Evolutionary conservation across 495 filamentous ascomycete species (phyloP).

Genomic region (Extremus antarcticus): DNA sequence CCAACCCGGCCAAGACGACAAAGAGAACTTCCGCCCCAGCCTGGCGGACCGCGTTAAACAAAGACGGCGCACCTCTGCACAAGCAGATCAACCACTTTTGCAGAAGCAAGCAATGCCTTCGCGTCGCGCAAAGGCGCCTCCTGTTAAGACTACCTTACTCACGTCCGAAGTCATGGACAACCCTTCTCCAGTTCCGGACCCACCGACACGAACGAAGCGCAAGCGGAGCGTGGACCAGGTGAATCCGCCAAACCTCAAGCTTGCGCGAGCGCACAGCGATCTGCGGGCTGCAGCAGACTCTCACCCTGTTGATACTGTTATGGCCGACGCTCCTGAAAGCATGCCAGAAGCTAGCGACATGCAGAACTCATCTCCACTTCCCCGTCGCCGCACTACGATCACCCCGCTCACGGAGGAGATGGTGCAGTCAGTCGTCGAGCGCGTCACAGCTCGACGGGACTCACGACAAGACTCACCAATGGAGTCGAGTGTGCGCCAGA

Average conservation of each 20-base stretch:
- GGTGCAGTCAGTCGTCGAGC: no score
- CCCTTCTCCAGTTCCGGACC: not conserved
- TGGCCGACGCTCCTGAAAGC: no score
- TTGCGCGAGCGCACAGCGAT: not conserved
- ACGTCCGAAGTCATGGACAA: not conserved
- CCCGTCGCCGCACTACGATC: no score
- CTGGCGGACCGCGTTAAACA: conserved; percentile 1
- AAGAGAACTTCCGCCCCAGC: not conserved
- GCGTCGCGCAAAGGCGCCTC: not conserved
- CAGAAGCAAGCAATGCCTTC: not conserved
- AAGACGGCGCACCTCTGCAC: not conserved
- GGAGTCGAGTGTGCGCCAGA: no score
- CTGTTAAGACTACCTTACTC: no score
- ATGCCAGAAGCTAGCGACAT: no score
- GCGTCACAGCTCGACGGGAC: no score
- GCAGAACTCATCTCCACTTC: no score
- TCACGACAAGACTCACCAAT: no score
- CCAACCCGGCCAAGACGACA: not conserved
- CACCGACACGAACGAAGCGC: not conserved
- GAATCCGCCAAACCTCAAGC: not conserved
- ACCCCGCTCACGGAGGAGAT: no score
- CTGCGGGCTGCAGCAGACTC: not conserved
- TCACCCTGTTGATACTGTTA: not conserved
- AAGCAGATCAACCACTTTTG: not conserved
- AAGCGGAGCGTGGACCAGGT: not conserved